phyloP scores from a whole-genome alignment of 768 basidiomycete species.

The Leccinum subtestaceum region DNA sequence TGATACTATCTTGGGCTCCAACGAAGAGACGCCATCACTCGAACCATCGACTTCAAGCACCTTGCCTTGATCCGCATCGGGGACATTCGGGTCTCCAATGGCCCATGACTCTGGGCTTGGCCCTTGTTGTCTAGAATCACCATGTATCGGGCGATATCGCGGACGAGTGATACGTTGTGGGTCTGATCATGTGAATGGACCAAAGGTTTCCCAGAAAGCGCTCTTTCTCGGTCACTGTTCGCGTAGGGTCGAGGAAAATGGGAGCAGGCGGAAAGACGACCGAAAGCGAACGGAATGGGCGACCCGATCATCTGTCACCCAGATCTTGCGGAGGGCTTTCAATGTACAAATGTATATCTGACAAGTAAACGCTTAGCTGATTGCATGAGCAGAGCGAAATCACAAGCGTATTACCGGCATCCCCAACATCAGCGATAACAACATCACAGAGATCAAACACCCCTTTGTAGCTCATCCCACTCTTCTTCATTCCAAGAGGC shows the following conservation, averaged over 20 bases:
- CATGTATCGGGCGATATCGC: no score
- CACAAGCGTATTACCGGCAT: slow-evolving; percentile 56
- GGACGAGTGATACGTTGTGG: no score
- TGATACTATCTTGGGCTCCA: no score
- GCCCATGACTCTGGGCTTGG: no score
- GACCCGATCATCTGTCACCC: slow-evolving; percentile 82
- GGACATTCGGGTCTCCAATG: no score
- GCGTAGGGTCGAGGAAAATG: slow-evolving; percentile 61
- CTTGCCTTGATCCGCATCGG: no score
- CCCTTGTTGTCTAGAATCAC: no score
- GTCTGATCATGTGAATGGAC: slow-evolving; percentile 34
- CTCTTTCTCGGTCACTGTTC: slow-evolving; percentile 65
- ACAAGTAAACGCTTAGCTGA: slow-evolving; percentile 7
- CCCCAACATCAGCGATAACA: slow-evolving; percentile 81
- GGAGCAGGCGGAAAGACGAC: slow-evolving; percentile 75
- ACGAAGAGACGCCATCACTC: no score
- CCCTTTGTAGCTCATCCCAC: slow-evolving; percentile 79
- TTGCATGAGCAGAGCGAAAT: neutral
- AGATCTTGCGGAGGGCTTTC: slow-evolving; percentile 81
- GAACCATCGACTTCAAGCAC: no score
- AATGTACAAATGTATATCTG: slow-evolving; percentile 84
- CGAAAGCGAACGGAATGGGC: slow-evolving; percentile 76
- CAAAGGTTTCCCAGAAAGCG: slow-evolving; percentile 89
- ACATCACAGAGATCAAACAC: slow-evolving; percentile 83
- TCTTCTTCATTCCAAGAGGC: slow-evolving; percentile 68